These are phyloP conservation scores for Magnaporthiopsis incrustans DNA, from an alignment of 2,329 filamentous ascomycete genomes.

Conservation along the genomic window DNA sequence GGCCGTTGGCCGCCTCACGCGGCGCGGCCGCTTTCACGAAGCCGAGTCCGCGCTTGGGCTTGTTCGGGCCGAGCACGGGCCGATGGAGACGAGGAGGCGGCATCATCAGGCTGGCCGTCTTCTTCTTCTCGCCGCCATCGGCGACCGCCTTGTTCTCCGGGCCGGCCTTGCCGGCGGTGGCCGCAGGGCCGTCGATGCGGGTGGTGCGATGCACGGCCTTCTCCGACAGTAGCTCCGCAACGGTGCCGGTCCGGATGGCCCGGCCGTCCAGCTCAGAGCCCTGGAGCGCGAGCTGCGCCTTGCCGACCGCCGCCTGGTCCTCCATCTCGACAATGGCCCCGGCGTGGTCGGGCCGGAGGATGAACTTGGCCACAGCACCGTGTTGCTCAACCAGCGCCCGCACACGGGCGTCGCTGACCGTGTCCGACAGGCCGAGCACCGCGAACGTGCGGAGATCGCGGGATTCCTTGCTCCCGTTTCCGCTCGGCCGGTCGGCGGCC, in stretches of 20 bases:
- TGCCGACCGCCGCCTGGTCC: conserved; percentile 63
- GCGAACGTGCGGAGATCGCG: conserved; percentile 50
- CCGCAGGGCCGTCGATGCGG: conserved; percentile 29
- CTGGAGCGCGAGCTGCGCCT: conserved; percentile 53
- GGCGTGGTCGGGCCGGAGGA: conserved; percentile 71
- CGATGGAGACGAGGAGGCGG: conserved; percentile 4
- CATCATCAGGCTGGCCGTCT: conserved; percentile 3
- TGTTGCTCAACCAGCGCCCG: conserved; percentile 58
- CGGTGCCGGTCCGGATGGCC: conserved; percentile 45
- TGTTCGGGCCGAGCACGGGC: conserved; percentile 15
- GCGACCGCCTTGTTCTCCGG: conserved; percentile 28
- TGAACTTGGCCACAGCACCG: conserved; percentile 54
- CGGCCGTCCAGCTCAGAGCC: conserved; percentile 46
- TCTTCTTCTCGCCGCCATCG: conserved; percentile 15
- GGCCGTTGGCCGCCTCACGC: conserved; percentile 12
- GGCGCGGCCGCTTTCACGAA: conserved; percentile 16
- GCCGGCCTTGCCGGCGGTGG: conserved; percentile 32
- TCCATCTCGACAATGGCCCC: conserved; percentile 81
- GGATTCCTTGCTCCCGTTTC: conserved; percentile 6
- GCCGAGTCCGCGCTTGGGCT: conserved; percentile 22
- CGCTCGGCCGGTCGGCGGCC: conserved; percentile 11
- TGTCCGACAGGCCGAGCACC: conserved; percentile 82
- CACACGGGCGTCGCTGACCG: conserved; percentile 81
- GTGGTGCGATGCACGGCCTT: conserved; percentile 38
- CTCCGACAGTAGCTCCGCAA: conserved; percentile 45